Evolutionary conservation across 176 grass and related monocot species (phyloP), one percentile per base, ranked within the genome.

Genomic region (Lolium multiflorum): DNA sequence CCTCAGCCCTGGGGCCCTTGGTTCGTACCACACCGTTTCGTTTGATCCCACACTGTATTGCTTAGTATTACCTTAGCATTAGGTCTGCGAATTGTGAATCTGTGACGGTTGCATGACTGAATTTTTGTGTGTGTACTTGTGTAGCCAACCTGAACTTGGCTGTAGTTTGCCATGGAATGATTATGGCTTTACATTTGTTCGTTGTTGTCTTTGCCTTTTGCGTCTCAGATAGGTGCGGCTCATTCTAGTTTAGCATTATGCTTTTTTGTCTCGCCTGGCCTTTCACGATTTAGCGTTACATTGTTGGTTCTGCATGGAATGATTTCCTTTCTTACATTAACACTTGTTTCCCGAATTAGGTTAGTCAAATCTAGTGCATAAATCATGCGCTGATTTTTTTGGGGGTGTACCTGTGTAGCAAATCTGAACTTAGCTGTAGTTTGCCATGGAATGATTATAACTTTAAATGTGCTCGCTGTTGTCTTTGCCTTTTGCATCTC

Each of bases 1-100:
- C 94, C 92, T 6, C 89, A 98, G 86, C 82, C 78, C 11, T 98
- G 97, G 97, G 97, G 94, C 0, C 89, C 93, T 25, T 96, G 97
- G 97, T 98, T 82, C 25, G 67, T 82, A 52, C 51, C 2, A 1
- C 48, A 3, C 60, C n/a, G 37, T 21, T 52, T 68, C 47, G 12
- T 56, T 68, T 63, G 43, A 39, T 81, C 57, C 35, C n/a, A 14
- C 46, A 11, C 3, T 48, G 37, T 17, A 20, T 83, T 20, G 18
- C 17, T 80, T 79, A 64, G 5, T 28, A 43, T 21, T 65, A 74
- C 76, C 54, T 38, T 65, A 6, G 28, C 35, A 61, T 15, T 37
- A 43, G 22, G 4, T 51, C 25, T 17, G 18, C 44, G 39, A 69
- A 22, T 17, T 64, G 6, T 50, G 44, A 24, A 56, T 35, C 44